phyloP scores from a whole-genome alignment of 2,329 filamentous ascomycete species.

The Exophiala bonariae region DNA sequence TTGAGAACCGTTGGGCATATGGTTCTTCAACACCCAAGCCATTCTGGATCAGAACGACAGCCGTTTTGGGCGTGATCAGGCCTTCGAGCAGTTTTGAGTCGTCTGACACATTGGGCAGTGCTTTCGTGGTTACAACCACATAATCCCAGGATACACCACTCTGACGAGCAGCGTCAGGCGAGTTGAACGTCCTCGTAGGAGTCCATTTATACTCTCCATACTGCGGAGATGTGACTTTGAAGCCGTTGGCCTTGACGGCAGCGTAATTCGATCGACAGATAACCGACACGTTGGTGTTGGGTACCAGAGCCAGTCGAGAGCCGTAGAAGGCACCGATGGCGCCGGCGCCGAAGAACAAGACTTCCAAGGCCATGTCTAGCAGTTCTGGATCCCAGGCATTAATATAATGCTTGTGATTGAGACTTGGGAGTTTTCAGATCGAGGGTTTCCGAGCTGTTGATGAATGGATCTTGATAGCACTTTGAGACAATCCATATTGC shows the following conservation, averaged over 20 bases:
- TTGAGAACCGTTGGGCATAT: conserved; percentile 63
- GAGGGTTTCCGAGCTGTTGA: not conserved
- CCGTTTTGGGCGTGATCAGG: conserved; percentile 55
- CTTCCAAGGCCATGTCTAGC: conserved; percentile 19
- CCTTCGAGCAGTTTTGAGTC: conserved; percentile 63
- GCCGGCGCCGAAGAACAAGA: conserved; percentile 30
- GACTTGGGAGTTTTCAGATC: not conserved
- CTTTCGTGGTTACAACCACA: conserved; percentile 70
- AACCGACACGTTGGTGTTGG: conserved; percentile 61
- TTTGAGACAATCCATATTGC: not conserved
- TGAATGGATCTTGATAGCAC: not conserved
- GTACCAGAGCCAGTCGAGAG: conserved; percentile 22
- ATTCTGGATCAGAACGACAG: conserved; percentile 69
- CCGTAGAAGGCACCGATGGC: conserved; percentile 30
- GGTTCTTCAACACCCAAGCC: conserved; percentile 70
- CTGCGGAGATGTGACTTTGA: conserved; percentile 63
- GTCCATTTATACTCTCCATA: conserved; percentile 68
- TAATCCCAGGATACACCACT: conserved; percentile 58
- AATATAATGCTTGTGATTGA: too few species aligned
- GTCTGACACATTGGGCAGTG: conserved; percentile 64
- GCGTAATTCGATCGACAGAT: conserved; percentile 74
- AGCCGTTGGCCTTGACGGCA: conserved; percentile 61
- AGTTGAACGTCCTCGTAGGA: conserved; percentile 63
- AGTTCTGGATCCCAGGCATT: too few species aligned
- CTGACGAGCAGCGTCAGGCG: conserved; percentile 55